Evolutionary conservation across 257 asterid genomes (phyloP).

Genomic region (Pogostemon cablin): DNA sequence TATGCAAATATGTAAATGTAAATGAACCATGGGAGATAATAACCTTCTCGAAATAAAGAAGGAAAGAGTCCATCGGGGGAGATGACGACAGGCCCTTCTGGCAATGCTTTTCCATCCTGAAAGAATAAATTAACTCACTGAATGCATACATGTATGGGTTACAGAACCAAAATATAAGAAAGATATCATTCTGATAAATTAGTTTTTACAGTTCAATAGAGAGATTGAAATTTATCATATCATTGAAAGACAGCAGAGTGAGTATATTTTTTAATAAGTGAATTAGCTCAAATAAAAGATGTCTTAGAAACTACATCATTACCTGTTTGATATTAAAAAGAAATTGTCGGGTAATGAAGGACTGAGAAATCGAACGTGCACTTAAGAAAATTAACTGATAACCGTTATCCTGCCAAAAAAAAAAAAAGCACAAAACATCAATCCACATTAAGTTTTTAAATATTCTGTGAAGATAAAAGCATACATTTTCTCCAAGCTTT

Average conservation of each 20-base stretch:
- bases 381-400: conserved; percentile 93
- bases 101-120: conserved; percentile 93
- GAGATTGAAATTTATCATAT: background rate
- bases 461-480: background rate
- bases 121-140: conserved; percentile 24
- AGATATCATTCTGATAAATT: background rate
- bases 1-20: conserved; percentile 26
- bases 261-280: background rate
- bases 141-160: background rate
- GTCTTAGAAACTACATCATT: conserved; percentile 20
- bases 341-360: conserved; percentile 83
- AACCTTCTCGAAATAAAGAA: conserved; percentile 96
- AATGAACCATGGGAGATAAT: conserved; percentile 22
- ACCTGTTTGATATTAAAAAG: conserved; percentile 90
- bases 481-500: background rate
- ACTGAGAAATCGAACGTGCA: conserved; percentile 95
- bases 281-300: background rate
- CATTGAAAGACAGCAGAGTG: too few relatives aligned
- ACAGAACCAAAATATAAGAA: background rate
- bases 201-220: background rate
- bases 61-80: conserved; percentile 99
- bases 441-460: background rate
- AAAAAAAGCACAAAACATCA: background rate
- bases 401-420: conserved; percentile 79
- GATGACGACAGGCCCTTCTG: conserved; percentile 96